Conservation (phyloP, 1,284 basidiomycete species). For the Mrakiaceae sp. region DNA sequence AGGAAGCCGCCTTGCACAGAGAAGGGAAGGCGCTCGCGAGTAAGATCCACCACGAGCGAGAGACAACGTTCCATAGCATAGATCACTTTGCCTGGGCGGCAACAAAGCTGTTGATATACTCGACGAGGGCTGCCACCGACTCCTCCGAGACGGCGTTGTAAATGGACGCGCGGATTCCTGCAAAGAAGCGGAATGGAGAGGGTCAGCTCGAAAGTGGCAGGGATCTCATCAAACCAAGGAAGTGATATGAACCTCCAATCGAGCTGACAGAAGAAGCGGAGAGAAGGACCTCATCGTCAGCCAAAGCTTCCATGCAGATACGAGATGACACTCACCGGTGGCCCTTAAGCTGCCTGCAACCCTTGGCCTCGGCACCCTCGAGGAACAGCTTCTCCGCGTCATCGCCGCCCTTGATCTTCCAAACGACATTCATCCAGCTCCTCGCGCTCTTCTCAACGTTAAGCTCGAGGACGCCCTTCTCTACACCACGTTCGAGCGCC, state of each 20-base stretch:
- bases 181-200: conserved; percentile 11
- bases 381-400: conserved; percentile 48
- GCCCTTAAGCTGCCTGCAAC: conserved; percentile 78
- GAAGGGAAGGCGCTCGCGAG: no score
- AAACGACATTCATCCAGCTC: conserved; percentile 91
- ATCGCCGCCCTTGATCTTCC: conserved; percentile 58
- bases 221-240: background rate
- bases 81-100: background rate
- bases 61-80: background rate
- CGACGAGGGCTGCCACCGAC: conserved; percentile 43
- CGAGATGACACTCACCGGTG: conserved; percentile 47
- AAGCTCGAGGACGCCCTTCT: conserved; percentile 50
- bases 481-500: conserved; percentile 57
- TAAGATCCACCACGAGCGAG: no score
- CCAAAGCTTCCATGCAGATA: background rate
- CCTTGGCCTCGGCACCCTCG: conserved; percentile 58
- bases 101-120: conserved; percentile 39
- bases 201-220: background rate
- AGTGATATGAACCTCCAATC: conserved; percentile 45
- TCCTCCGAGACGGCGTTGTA: conserved; percentile 91
- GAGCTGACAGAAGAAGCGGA: conserved; percentile 35
- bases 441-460: conserved; percentile 58
- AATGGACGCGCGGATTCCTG: conserved; percentile 76
- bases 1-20: no score
- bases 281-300: background rate